Evolutionary conservation across 1,284 basidiomycete genomes (phyloP), one percentile per base, ranked within the genome.

Genomic region (Termitomyces sp.): DNA sequence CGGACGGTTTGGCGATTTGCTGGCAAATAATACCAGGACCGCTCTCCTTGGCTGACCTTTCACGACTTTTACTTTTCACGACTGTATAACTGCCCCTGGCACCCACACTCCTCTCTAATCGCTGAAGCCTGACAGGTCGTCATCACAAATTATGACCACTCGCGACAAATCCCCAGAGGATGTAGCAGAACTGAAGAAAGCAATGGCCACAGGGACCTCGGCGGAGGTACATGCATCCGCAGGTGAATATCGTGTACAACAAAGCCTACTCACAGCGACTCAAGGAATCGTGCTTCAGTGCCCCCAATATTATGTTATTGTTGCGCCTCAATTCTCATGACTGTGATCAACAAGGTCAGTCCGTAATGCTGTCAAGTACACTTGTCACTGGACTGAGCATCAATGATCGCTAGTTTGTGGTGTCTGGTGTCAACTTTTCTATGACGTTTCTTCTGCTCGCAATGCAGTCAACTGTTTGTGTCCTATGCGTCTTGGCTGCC

Each of bases 391-490:
- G 18, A 46, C 26, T 53, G 33, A 39, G 21, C 14, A 26, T 42
- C 10, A 7, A n/a, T 16, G 28, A 10, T 30, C 18, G 16, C 37
- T 56, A 96, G 92, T 98, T 88, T 64, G 92, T 98, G 55, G 95
- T 99, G 8, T 98, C 96, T 5, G 97, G 97, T 3, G 77, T 78
- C 34, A 71, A 91, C 62, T 99, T 99, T 72, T 91, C 91, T 61
- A 98, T 99, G 96, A 99, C 93, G 61, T 97, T 98, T 65, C 77
- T 98, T 34, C 81, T 99, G 26, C 79, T 99, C 19, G 86, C 91
- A 54, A 93, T 98, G 57, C 97, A 99, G 71, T 94, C 91, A 1
- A 69, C 77, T 18, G 92, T 97, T 58, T 97, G 93, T 68, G 84
- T 92, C 24, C 65, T 77, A 13, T 91, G 88, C 64, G 96, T 98